Conservation (phyloP, 495 filamentous ascomycete genomes). For the Penicillium silybi region DNA sequence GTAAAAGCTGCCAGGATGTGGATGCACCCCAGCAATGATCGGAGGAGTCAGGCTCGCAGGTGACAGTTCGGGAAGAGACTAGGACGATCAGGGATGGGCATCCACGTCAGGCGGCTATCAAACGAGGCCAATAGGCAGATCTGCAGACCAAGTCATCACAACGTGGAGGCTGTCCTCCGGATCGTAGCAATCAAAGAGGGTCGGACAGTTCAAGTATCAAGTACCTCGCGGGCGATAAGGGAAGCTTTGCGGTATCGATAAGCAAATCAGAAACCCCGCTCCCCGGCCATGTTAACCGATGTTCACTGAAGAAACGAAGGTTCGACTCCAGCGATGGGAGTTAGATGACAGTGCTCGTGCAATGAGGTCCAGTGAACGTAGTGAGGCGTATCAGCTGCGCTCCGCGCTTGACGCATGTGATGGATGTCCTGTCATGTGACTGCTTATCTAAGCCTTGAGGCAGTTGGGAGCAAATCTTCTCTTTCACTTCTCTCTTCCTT, state of each 20-base stretch:
- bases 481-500: neutral
- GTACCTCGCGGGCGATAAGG: constrained; percentile 17
- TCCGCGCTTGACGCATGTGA: constrained; percentile 3
- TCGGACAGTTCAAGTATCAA: constrained; percentile 5
- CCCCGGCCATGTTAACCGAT: constrained; percentile 3
- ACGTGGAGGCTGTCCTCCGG: constrained; percentile 6
- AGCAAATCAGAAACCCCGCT: constrained; percentile 11
- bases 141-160: constrained; percentile 18
- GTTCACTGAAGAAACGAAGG: neutral
- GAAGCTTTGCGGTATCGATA: constrained; percentile 18
- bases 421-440: constrained; percentile 5
- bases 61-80: constrained; percentile 21
- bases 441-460: constrained; percentile 4
- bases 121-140: constrained; percentile 2
- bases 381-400: constrained; percentile 13
- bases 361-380: neutral
- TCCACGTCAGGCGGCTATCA: constrained; percentile 21
- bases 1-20: neutral
- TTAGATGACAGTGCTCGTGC: neutral
- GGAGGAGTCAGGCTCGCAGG: constrained; percentile 15
- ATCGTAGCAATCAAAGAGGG: constrained; percentile 1
- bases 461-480: neutral
- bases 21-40: constrained; percentile 5
- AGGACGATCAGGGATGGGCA: constrained; percentile 14
- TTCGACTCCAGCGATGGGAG: neutral